These are phyloP conservation scores for Actinidia chinensis DNA, from an alignment of 179 eudicot species.

Conservation along the genomic window DNA sequence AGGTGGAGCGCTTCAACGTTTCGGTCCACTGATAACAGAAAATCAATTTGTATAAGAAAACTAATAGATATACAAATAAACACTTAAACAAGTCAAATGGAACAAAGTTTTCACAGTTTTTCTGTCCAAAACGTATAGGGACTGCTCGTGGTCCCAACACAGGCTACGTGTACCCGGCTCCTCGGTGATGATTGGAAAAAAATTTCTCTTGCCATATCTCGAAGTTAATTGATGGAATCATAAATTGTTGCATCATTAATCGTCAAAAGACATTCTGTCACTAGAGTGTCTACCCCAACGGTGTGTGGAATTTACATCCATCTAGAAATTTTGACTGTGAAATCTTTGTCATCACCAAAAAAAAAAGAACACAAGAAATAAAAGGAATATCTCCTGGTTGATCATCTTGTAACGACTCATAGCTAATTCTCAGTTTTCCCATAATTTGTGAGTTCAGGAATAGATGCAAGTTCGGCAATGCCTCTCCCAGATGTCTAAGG, in stretches of 20 bases:
- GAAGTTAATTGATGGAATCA: background rate
- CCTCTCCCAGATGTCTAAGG: background rate
- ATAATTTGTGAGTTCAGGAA: background rate
- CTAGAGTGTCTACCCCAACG: background rate
- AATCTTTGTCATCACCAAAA: background rate
- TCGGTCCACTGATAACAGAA: background rate
- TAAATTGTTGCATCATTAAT: background rate
- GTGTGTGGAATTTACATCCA: background rate
- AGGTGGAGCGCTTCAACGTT: background rate
- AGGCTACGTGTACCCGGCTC: conserved; percentile 1
- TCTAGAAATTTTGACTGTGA: background rate
- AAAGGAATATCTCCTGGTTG: background rate
- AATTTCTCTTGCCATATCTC: background rate
- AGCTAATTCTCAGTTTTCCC: background rate
- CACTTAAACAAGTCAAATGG: background rate
- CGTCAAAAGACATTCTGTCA: background rate
- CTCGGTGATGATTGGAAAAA: background rate
- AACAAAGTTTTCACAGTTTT: background rate
- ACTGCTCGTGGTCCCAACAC: background rate
- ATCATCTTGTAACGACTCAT: background rate
- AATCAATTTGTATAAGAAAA: background rate
- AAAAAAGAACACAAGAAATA: conserved; percentile 11
- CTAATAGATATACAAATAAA: background rate
- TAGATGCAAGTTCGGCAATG: background rate
- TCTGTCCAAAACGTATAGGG: background rate